A percentile compares a stretch with the other conserved stretches of the same genome.
Evolutionary conservation across 2,329 filamentous ascomycete species (phyloP).

Genomic region (Emmonsiellopsis sp.): DNA sequence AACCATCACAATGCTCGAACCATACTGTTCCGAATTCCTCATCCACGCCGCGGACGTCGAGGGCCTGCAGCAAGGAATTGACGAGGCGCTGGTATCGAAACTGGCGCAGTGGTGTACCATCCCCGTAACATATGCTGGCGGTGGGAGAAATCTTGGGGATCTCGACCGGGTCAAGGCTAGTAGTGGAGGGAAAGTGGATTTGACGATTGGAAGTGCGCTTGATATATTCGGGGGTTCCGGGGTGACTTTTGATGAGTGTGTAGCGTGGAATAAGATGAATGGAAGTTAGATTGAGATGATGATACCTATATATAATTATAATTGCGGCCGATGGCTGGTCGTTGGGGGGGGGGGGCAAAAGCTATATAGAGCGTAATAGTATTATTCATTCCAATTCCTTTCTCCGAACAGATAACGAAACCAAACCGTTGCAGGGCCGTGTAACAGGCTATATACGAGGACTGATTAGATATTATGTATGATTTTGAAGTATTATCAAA

Average conservation of each 20-base stretch:
- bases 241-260: conserved; percentile 80
- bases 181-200: conserved; percentile 72
- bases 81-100: conserved; percentile 68
- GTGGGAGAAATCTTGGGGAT: conserved; percentile 74
- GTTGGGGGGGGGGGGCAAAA: no score
- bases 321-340: no score
- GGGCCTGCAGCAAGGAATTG: conserved; percentile 82
- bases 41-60: conserved; percentile 97
- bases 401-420: no score
- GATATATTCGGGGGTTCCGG: conserved; percentile 90
- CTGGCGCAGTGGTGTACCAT: conserved; percentile 81
- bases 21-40: conserved; percentile 91
- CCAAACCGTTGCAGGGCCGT: no score
- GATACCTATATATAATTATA: not conserved
- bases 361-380: no score
- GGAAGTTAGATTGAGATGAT: conserved; percentile 9
- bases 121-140: conserved; percentile 92
- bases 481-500: no score
- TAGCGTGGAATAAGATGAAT: conserved; percentile 64
- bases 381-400: no score
- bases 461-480: no score
- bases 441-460: no score
- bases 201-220: conserved; percentile 92
- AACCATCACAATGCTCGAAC: conserved; percentile 69
- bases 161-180: conserved; percentile 70